Base-by-base conservation (phyloP, 352 stramenopile genomes). In the Saprolegnia diclina region DNA sequence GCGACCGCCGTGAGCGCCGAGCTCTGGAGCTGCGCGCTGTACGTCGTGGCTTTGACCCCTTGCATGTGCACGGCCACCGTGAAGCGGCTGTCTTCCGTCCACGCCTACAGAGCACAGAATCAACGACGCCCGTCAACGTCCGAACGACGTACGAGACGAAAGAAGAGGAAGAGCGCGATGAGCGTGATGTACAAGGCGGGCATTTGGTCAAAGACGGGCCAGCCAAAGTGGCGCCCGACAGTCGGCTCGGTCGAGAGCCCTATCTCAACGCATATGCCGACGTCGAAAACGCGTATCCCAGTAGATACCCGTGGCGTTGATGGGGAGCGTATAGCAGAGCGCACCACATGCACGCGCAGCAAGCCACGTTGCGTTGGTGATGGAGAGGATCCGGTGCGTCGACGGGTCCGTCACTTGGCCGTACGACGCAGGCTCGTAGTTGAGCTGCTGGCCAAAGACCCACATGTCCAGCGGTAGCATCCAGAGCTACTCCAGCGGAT, bases 401-500 rank as follows among this genome's bases (percentile, higher is more conserved):
- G 14, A 7, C 1, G 63, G 13, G 18, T 22, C 35, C 0, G 37
- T 29, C 14, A 69, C 1, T 42, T 69, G 63, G 32, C 63, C 63
- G 37, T 69, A 69, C 22, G 11, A 14, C 14, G 13, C 19, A 1
- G 63, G 45, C 4, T n/a, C 22, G 53, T 69, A 69, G 13, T 9
- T 42, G 38, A 69, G 32, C 35, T 69, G 63, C 45, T 69, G 63
- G 10, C 24, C 32, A 9, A 61, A 62, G 0, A 52, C 37, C 63
- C 63, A 69, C 19, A 69, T 38, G 35, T 69, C 63, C 50, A 69
- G 7, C 16, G 63, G 63, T 38, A 69, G 19, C 63, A 69, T 62
- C 11, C 53, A 29, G 19, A 69, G 21, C 63, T 69, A 69, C 45
- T 1, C 9, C 24, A 46, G 24, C 35, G 3, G 42, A 64, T 1